phyloP scores from a whole-genome alignment of 768 basidiomycete genomes.

The Botryobasidium botryosum region DNA sequence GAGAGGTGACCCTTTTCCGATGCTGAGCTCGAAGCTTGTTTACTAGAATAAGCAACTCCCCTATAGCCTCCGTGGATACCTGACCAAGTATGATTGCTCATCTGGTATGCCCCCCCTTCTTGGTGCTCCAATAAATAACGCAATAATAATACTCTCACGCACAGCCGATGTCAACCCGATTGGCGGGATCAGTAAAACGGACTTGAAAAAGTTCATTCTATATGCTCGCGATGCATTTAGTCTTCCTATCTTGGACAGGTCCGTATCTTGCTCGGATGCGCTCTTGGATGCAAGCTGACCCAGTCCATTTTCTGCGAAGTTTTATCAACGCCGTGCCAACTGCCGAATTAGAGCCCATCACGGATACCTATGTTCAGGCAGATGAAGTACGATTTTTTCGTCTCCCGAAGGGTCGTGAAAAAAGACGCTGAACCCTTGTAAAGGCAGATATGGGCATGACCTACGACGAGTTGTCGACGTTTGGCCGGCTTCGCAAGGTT shows the following conservation, averaged over 20 bases:
- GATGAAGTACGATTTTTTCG: slow-evolving; percentile 51
- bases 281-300: not conserved
- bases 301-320: slow-evolving; percentile 24
- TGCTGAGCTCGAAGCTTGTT: no score
- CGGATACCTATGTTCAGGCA: slow-evolving; percentile 83
- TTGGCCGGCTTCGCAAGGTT: slow-evolving; percentile 83
- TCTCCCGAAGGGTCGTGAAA: not conserved
- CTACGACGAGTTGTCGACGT: slow-evolving; percentile 87
- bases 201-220: slow-evolving; percentile 87
- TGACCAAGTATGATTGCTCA: slow-evolving; percentile 96
- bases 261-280: slow-evolving; percentile 10
- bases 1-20: slow-evolving; percentile 56
- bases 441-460: slow-evolving; percentile 99
- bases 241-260: slow-evolving; percentile 71
- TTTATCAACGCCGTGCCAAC: slow-evolving; percentile 88
- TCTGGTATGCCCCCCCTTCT: slow-evolving; percentile 34
- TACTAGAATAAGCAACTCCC: no score
- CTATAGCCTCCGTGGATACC: slow-evolving; percentile 74
- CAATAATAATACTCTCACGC: slow-evolving; percentile 14
- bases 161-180: slow-evolving; percentile 96
- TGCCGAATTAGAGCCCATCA: slow-evolving; percentile 91
- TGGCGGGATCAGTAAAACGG: slow-evolving; percentile 94
- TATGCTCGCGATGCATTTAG: slow-evolving; percentile 66
- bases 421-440: slow-evolving; percentile 5
- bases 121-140: not conserved